Evolutionary conservation across 2,329 filamentous ascomycete species (phyloP), one percentile per base, ranked within the genome.

Genomic region (Clathrospora elynae): DNA sequence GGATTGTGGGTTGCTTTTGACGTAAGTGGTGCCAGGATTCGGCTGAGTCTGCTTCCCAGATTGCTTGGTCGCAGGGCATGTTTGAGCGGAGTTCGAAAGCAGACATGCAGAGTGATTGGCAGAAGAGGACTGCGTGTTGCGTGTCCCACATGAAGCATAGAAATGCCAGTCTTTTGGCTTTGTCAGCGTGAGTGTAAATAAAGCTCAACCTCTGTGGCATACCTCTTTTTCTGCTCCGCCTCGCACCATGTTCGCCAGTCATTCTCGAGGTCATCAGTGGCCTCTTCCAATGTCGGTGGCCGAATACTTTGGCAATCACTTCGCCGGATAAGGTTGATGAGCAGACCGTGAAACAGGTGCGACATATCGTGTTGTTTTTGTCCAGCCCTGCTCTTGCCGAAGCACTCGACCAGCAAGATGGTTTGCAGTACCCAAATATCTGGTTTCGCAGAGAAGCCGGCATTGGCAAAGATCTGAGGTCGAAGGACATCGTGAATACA

Each of bases 61-160:
- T 54, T 0, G 70, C 60, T 35, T 81, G 73, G 26, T 75, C 72
- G 53, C 79, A 84, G 0, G 82, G 82, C 2, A 85, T 61, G 2
- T 75, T 72, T 0, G 81, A 74, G 1, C 80, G 75, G 1, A 86
- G 72, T 53, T 85, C 82, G 35, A 84, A 84, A 0, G 81, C 79
- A 1, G 80, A 84, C 81, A 85, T 85, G 64, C 82, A 85, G 0
- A 85, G 73, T 4, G 79, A 83, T 56, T 85, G 82, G n/a, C 80
- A 84, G 60, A 85, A 85, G 0, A 85, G 70, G 0, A 84, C 80
- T 0, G 82, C 81, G 46, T 85, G 81, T 40, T 85, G 81, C 0
- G 80, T 83, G 51, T 85, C 82, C 82, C 82, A 85, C 71, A 85
- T 79, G 59, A 85, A 86, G 56, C 81, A 85, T 4, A 83, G 70